Percentiles rank a stretch among this genome's conserved stretches.
phyloP scores from a whole-genome alignment of 2,329 filamentous ascomycete species.

The Pseudogymnoascus sp. region DNA sequence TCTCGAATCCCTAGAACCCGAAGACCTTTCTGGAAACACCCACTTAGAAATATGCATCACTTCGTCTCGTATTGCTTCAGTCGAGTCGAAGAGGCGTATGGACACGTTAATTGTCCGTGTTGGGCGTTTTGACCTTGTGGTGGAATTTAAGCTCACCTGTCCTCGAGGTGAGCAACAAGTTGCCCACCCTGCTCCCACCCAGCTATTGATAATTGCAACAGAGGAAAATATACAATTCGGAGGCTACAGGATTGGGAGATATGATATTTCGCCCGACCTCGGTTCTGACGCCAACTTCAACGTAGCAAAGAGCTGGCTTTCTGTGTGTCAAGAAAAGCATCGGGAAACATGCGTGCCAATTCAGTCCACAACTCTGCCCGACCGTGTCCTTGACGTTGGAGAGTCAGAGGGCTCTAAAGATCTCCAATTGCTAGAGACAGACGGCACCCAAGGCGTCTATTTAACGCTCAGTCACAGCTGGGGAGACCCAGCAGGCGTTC shows the following conservation, averaged over 20 bases:
- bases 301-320: not conserved
- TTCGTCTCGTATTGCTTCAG: not conserved
- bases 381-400: not conserved
- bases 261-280: not conserved
- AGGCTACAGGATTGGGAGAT: not conserved
- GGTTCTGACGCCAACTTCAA: not conserved
- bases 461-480: slow-evolving; percentile 3
- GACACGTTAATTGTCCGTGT: not conserved
- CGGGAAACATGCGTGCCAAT: not conserved
- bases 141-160: slow-evolving; percentile 1
- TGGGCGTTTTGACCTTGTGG: not conserved
- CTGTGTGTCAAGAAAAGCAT: not conserved
- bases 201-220: not conserved
- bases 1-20: not conserved
- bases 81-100: not conserved
- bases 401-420: not conserved
- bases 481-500: not conserved
- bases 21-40: not conserved
- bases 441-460: not conserved
- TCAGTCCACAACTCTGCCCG: not conserved
- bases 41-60: not conserved
- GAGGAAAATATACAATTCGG: not conserved
- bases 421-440: not conserved
- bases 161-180: not conserved
- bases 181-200: not conserved